Base-by-base conservation (phyloP, 1,284 basidiomycete species). In the Naganishia cerealis region DNA sequence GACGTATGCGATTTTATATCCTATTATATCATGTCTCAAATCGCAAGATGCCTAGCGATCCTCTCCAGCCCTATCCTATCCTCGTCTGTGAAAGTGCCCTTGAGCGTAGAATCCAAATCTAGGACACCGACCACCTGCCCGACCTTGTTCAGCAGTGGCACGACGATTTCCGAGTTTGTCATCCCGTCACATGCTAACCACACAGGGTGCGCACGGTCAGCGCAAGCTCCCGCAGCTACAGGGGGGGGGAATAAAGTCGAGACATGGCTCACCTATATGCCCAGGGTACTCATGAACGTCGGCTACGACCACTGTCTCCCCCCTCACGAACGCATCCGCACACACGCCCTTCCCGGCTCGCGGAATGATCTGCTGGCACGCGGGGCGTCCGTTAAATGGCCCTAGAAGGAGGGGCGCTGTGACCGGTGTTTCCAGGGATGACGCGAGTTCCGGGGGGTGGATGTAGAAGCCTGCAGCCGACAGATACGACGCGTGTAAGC, bases 371-470 rank as follows among this genome's bases (percentile, higher is more conserved):
- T 86, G 86, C 72, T 92, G 89, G 77, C 92, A 94, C 0, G 92
- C 92, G 1, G 92, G 92, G 72, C 88, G 90, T 57, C 92, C 92
- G 72, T 87, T 88, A 80, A 93, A 95, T 0, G 92, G 92, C 0
- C 89, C 92, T 3, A 94, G 82, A 50, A 91, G 81, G 12, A 94
- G 82, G 12, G 71, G 70, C 72, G 50, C 63, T 57, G 71, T 50
- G 24, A 50, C n/a, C 57, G 65, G 43, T 21, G 42, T 46, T 48
- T 43, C 54, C 56, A 58, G 52, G 5, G 56, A 33, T 61, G 67
- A 38, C 38, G n/a, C 16, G 74, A 87, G 89, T 52, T 89, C 79
- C 43, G 82, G 80, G 0, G 88, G 83, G 72, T 86, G 80, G 66
- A 94, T 80, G 81, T 95, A 94, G 81, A 95, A 94, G 24, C 92